phyloP scores from a whole-genome alignment of 2,329 filamentous ascomycete species.

The Neofusicoccum sp. region DNA sequence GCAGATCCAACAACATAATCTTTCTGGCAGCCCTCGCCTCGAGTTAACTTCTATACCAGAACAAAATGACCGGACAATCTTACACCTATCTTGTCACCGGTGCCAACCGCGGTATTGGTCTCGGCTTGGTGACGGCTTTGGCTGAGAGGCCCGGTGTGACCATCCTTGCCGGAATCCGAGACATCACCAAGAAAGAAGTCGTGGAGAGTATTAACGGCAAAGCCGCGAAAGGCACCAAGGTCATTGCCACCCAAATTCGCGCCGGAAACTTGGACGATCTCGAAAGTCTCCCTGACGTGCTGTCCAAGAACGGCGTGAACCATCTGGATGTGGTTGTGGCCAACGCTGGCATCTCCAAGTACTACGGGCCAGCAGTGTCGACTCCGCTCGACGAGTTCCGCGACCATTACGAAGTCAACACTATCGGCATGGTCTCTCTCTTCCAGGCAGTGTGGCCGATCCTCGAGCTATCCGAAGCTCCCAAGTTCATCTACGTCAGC shows the following conservation, averaged over 20 bases:
- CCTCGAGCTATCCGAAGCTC: constrained; percentile 30
- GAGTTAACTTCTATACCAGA: background rate
- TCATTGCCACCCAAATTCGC: constrained; percentile 3
- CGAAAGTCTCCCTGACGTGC: background rate
- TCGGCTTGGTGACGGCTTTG: background rate
- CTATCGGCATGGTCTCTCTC: constrained; percentile 46
- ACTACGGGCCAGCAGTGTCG: background rate
- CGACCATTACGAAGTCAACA: constrained; percentile 29
- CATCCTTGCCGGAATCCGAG: background rate
- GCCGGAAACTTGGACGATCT: background rate
- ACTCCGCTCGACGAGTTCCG: background rate
- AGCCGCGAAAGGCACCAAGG: constrained; percentile 5
- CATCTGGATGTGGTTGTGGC: constrained; percentile 4
- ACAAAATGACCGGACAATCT: background rate
- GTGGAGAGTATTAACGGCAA: constrained; percentile 6
- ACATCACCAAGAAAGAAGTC: constrained; percentile 1
- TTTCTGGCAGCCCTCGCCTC: too few species aligned
- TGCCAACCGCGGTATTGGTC: constrained; percentile 3
- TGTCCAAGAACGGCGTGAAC: background rate
- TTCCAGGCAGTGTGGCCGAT: constrained; percentile 35
- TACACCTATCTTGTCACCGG: constrained; percentile 9
- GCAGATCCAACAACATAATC: too few species aligned
- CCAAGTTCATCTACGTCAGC: background rate
- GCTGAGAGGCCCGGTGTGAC: background rate
- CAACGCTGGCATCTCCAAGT: constrained; percentile 8